Percentiles rank a stretch among this genome's conserved stretches.
phyloP scores from a whole-genome alignment of 2,329 filamentous ascomycete species.

The Aspergillus ustus region DNA sequence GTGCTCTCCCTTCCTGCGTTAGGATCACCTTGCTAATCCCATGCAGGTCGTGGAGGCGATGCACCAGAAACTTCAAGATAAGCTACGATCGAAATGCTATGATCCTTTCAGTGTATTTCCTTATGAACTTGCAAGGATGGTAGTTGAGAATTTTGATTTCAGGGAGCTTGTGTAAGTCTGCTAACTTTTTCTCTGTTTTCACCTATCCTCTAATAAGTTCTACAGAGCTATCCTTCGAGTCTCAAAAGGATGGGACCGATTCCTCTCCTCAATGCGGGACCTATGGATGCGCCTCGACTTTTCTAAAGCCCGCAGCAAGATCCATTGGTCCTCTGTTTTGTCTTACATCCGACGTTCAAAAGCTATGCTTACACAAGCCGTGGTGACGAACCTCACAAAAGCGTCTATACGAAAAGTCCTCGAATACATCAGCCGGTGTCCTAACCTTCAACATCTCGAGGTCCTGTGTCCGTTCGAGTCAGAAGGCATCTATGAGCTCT shows the following conservation, averaged over 20 bases:
- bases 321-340: constrained; percentile 44
- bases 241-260: constrained; percentile 59
- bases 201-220: not conserved
- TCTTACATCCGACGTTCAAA: constrained; percentile 42
- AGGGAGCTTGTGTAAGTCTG: constrained; percentile 51
- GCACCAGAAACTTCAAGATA: constrained; percentile 51
- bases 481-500: constrained; percentile 31
- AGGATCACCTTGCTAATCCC: constrained; percentile 5
- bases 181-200: not conserved
- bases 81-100: constrained; percentile 31
- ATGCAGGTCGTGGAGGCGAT: constrained; percentile 49
- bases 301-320: constrained; percentile 46
- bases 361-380: constrained; percentile 38
- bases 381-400: constrained; percentile 34
- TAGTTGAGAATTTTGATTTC: constrained; percentile 59
- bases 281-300: constrained; percentile 62
- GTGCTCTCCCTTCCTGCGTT: constrained; percentile 4
- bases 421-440: constrained; percentile 41
- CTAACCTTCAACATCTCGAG: constrained; percentile 38
- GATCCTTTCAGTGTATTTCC: constrained; percentile 61
- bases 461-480: constrained; percentile 27
- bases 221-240: constrained; percentile 56
- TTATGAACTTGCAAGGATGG: constrained; percentile 57
- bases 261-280: constrained; percentile 51
- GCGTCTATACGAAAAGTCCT: constrained; percentile 32